Percentiles rank a stretch among this genome's conserved stretches.
Conservation (phyloP, 768 basidiomycete species). For the Galerina sulciceps region DNA sequence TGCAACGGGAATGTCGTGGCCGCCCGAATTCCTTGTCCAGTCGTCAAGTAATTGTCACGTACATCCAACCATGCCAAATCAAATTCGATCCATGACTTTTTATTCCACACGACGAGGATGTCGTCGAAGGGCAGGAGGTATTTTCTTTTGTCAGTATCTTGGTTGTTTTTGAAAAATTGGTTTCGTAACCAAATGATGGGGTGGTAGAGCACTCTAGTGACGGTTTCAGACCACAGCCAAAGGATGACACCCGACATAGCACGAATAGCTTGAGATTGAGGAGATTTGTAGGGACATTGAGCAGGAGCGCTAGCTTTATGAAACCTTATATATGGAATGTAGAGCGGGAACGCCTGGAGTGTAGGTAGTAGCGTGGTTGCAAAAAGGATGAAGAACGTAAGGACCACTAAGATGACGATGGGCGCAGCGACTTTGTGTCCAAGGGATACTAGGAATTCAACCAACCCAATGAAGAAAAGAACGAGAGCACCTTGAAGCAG, state of each 20-base stretch:
- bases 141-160: no score
- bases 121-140: background rate
- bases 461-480: slow-evolving; percentile 29
- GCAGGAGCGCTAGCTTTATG: slow-evolving; percentile 10
- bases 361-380: slow-evolving; percentile 27
- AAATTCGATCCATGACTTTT: slow-evolving; percentile 14
- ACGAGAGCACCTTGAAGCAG: slow-evolving; percentile 30
- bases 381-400: slow-evolving; percentile 20
- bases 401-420: slow-evolving; percentile 19
- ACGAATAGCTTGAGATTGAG: slow-evolving; percentile 16
- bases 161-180: no score
- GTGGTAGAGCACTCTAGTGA: background rate
- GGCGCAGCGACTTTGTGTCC: slow-evolving; percentile 17
- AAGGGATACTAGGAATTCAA: slow-evolving; percentile 25
- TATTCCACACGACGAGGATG: slow-evolving; percentile 8
- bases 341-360: slow-evolving; percentile 16
- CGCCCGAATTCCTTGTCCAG: slow-evolving; percentile 10
- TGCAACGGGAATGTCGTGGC: slow-evolving; percentile 12
- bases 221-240: slow-evolving; percentile 12
- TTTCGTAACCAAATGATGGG: background rate
- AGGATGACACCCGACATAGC: slow-evolving; percentile 4
- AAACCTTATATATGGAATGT: slow-evolving; percentile 2
- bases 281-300: slow-evolving; percentile 15
- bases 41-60: slow-evolving; percentile 14
- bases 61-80: slow-evolving; percentile 14